Evolutionary conservation across 2,329 filamentous ascomycete species (phyloP).

Genomic region (Fusarium sp.): DNA sequence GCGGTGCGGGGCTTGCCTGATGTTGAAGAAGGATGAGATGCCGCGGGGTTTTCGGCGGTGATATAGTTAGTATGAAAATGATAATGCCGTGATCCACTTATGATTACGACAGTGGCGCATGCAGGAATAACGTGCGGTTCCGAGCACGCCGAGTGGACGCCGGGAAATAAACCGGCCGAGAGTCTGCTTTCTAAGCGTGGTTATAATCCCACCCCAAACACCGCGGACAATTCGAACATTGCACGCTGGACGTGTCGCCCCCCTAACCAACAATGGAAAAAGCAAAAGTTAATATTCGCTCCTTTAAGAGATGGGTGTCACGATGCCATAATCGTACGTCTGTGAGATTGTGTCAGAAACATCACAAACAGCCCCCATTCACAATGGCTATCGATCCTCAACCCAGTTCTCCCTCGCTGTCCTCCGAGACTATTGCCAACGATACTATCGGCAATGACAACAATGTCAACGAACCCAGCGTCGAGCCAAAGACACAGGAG

Average conservation of each 20-base stretch:
- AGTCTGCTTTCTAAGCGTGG: neutral
- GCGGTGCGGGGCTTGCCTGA: neutral
- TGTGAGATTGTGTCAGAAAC: neutral
- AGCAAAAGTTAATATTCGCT: neutral
- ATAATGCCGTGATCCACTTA: neutral
- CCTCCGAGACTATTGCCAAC: neutral
- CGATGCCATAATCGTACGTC: neutral
- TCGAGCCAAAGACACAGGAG: neutral
- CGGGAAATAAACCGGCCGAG: too few relatives aligned
- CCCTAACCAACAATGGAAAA: neutral
- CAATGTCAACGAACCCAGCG: neutral
- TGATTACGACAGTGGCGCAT: neutral
- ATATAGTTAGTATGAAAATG: neutral
- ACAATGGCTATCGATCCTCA: neutral
- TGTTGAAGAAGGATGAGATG: neutral
- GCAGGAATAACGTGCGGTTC: neutral
- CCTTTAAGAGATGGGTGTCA: neutral
- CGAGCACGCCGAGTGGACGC: neutral
- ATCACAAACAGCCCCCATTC: neutral
- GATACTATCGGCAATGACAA: neutral
- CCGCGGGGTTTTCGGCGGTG: conserved; percentile 4
- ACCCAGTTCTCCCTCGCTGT: neutral
- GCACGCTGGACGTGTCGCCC: neutral
- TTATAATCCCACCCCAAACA: neutral
- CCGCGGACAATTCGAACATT: neutral